Evolutionary conservation across 2,329 filamentous ascomycete genomes (phyloP).

Genomic region (Colletotrichum magnum): DNA sequence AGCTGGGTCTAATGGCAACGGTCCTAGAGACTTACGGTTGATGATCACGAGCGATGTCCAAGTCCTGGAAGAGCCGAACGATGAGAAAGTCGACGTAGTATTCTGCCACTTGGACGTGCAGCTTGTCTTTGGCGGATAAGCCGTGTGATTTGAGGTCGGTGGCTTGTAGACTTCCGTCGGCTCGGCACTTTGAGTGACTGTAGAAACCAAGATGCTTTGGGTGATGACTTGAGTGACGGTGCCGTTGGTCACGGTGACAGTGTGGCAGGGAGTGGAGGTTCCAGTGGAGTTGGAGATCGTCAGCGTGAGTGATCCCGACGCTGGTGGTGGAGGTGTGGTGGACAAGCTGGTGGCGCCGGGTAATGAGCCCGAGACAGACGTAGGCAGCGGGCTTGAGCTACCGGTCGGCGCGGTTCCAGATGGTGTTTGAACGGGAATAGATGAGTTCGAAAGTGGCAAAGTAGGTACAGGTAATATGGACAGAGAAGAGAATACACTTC

Average conservation of each 20-base stretch:
- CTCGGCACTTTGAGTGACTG: slow-evolving; percentile 16
- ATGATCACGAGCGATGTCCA: neutral
- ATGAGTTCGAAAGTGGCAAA: neutral
- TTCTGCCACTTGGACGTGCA: slow-evolving; percentile 35
- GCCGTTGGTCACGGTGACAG: slow-evolving; percentile 37
- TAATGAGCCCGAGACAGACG: neutral
- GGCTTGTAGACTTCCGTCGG: slow-evolving; percentile 10
- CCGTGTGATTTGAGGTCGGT: slow-evolving; percentile 6
- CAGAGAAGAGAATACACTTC: slow-evolving; percentile 12
- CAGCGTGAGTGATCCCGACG: neutral
- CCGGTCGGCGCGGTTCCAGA: neutral
- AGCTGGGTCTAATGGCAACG: neutral
- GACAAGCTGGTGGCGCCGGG: neutral
- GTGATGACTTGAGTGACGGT: slow-evolving; percentile 38
- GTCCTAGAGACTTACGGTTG: slow-evolving; percentile 7
- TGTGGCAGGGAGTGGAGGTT: slow-evolving; percentile 24
- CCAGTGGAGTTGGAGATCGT: slow-evolving; percentile 9
- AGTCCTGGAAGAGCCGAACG: slow-evolving; percentile 6
- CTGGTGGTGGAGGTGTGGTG: neutral
- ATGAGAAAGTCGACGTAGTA: slow-evolving; percentile 3
- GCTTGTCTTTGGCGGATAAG: neutral
- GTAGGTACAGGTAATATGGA: slow-evolving; percentile 30
- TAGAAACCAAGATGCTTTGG: slow-evolving; percentile 19
- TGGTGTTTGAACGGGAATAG: neutral
- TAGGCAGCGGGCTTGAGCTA: too few relatives aligned